Base-by-base conservation (phyloP, 2,329 filamentous ascomycete species). In the Colletotrichum sp. region DNA sequence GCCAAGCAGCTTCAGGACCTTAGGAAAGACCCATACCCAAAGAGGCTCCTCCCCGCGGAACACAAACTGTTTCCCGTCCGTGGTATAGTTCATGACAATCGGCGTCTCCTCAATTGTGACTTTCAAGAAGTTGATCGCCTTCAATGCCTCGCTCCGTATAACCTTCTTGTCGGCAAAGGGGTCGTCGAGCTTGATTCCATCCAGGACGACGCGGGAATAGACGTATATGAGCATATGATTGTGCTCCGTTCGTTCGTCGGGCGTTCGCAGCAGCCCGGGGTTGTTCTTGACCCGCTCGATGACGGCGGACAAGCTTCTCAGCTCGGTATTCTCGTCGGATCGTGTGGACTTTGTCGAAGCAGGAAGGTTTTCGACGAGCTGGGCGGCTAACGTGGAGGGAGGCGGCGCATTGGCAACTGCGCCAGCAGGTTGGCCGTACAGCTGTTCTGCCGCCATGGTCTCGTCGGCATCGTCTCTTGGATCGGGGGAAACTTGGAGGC, bases 191-290 rank as follows among this genome's bases (percentile, higher is more conserved):
- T 89, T 88, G 61, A 94, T 87, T 58, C 88, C 88, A 77, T 95
- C 93, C 15, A 98, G 86, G 27, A 95, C 93, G 72, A 95, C 94
- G 80, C 94, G 93, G 64, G 93, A 89, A 78, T 97, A 94, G 75
- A 98, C 93, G 79, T 94, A 95, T 66, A 98, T 92, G 64, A 98
- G 89, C 83, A 95, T 94, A 78, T 95, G 93, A 78, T 97, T 96
- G 81, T 97, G 92, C 65, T 92, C 89, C 58, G 94, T 84, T 76
- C 93, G 92, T 58, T 94, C 91, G 75, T 93, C 90, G 3, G 87
- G 80, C 15, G 90, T 89, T 36, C 92, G 91, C 31, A 96, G 87
- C 31, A 87, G 79, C 1, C 81, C 82, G 51, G 85, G 88, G 13
- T 88, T 79, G 75, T 89, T 86, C 70, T 90, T 90, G 74, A 90